Evolutionary conservation across 371 early-diverging fungal genomes (phyloP).

Genomic region (Haplosporangium sp.): DNA sequence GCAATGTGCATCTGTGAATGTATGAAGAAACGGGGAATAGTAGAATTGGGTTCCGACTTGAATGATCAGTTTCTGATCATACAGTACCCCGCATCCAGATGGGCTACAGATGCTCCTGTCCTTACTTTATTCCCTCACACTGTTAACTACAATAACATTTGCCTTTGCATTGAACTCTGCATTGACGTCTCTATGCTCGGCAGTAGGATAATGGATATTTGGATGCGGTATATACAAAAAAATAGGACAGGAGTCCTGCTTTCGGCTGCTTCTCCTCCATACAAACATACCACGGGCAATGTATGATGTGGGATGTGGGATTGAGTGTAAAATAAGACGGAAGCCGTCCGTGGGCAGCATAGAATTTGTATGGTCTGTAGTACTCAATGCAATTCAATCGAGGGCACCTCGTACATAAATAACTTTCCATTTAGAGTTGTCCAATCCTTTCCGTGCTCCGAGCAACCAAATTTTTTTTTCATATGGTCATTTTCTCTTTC

Average conservation of each 20-base stretch:
- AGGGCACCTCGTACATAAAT: background rate
- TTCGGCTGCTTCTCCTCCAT: too few relatives aligned
- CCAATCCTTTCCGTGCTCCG: constrained; percentile 2
- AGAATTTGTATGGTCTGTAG: background rate
- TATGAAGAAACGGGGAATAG: background rate
- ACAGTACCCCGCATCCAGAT: too few relatives aligned
- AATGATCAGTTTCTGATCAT: background rate
- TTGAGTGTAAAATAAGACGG: background rate
- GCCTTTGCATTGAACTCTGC: too few relatives aligned
- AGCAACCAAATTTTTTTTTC: background rate
- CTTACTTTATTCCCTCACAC: background rate
- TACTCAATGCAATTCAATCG: background rate
- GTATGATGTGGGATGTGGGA: background rate
- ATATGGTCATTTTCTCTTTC: background rate
- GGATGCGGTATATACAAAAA: too few relatives aligned
- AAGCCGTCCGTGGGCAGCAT: background rate
- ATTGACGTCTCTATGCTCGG: too few relatives aligned
- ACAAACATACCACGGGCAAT: too few relatives aligned
- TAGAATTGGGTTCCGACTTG: background rate
- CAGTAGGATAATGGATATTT: too few relatives aligned
- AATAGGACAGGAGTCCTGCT: too few relatives aligned
- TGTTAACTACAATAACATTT: too few relatives aligned
- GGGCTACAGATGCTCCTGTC: too few relatives aligned
- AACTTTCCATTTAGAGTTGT: background rate
- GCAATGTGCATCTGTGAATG: background rate